A percentile compares a stretch with the other conserved stretches of the same genome.
Conservation (phyloP, 2,329 filamentous ascomycete species). For the Alternaria burnsii region DNA sequence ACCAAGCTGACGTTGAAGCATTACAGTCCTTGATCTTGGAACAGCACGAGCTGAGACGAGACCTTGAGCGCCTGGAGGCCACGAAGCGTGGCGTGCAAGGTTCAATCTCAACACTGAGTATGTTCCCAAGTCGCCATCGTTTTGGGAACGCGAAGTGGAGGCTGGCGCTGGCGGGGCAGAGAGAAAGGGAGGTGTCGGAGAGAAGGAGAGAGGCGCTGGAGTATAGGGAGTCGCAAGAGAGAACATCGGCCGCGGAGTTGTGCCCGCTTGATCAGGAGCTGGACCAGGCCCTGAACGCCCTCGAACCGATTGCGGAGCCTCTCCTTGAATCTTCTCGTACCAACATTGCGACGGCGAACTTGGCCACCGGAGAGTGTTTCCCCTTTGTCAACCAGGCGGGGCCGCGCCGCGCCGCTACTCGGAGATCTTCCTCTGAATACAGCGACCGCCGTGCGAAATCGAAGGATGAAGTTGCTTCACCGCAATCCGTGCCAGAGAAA, state of each 20-base stretch:
- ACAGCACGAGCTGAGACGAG: conserved; percentile 8
- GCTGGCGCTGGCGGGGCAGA: accelerated
- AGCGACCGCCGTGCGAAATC: not conserved
- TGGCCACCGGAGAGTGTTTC: not conserved
- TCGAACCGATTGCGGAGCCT: not conserved
- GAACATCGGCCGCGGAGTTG: not conserved
- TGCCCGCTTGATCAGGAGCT: not conserved
- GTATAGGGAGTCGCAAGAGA: not conserved
- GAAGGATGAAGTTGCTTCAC: not conserved
- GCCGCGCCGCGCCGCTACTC: not conserved
- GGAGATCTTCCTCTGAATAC: not conserved
- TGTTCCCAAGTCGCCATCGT: not conserved
- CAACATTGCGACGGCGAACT: not conserved
- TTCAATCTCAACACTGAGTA: not conserved
- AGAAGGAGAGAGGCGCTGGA: not conserved
- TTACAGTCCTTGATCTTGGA: not conserved
- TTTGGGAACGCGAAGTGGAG: not conserved
- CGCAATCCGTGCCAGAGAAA: not conserved
- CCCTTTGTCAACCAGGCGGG: not conserved
- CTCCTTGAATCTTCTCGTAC: not conserved
- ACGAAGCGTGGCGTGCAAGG: not conserved
- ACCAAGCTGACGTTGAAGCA: not conserved
- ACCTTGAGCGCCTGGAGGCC: conserved; percentile 6
- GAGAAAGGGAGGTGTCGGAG: not conserved
- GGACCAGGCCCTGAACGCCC: not conserved